Percentiles rank a stretch among this genome's conserved stretches.
These are phyloP conservation scores for Trichomonas tenax DNA, from an alignment of 208 protist species.

Conservation along the genomic window DNA sequence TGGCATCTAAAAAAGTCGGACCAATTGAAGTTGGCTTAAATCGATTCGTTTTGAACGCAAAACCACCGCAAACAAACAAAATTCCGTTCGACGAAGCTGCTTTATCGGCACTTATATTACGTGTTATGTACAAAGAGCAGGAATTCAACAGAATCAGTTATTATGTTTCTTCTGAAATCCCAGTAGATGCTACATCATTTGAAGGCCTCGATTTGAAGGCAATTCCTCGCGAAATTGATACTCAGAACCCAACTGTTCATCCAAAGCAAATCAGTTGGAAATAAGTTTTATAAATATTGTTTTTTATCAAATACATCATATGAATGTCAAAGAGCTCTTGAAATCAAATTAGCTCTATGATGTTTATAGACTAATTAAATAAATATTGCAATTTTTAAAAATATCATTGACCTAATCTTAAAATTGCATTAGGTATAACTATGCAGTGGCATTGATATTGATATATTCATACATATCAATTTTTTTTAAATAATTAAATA, in stretches of 20 bases:
- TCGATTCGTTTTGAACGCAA: background rate
- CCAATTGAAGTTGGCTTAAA: conserved; percentile 12
- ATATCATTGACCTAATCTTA: too few relatives aligned
- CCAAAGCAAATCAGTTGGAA: conserved; percentile 7
- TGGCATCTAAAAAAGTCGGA: background rate
- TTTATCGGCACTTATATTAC: background rate
- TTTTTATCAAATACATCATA: too few relatives aligned
- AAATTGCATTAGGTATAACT: too few relatives aligned
- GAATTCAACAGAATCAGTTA: conserved; percentile 21
- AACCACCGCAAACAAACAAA: background rate
- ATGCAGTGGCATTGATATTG: too few relatives aligned
- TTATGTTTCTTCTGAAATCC: background rate
- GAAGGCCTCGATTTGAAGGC: background rate
- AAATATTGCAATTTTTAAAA: too few relatives aligned
- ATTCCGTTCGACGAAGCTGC: background rate
- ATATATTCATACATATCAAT: too few relatives aligned
- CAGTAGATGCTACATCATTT: background rate
- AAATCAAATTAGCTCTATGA: too few relatives aligned
- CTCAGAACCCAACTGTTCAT: background rate
- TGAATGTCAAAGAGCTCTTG: too few relatives aligned
- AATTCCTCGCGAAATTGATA: background rate
- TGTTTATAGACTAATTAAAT: too few relatives aligned
- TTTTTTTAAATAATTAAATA: too few relatives aligned
- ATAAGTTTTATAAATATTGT: background rate
- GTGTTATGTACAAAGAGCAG: background rate